Base-by-base conservation (phyloP, 306 rosid species). In the Mucuna pruriens region DNA sequence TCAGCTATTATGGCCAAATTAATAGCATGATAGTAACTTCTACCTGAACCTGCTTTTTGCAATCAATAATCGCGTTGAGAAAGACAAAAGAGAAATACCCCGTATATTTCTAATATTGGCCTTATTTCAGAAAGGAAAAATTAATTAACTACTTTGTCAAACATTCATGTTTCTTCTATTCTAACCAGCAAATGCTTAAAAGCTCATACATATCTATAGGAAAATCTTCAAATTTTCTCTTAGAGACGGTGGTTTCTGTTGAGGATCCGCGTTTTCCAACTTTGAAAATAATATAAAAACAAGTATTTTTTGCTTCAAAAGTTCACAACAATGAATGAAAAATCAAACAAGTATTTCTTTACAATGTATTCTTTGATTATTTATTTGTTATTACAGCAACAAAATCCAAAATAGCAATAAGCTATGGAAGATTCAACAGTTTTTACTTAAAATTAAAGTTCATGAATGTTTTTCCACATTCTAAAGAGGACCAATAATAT, bases 11-110 rank as follows among this genome's bases (percentile, higher is more conserved):
- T 36, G 26, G 65, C 42, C 64, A 58, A 76, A 62, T 84, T 48
- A 69, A 76, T 84, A 34, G 22, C 31, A 40, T 76, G 84, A 85
- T 12, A 17, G 83, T 51, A 75, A 90, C 85, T 63, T 71, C 4
- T 39, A 79, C 49, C 57, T 0, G 69, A 66, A 61, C 23, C 55
- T 66, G 31, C 25, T 62, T 29, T 72, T 44, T 77, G 83, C 86
- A 80, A 66, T 82, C 9, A 83, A 71, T 73, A 75, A 45, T 38
- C 61, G 48, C 15, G 26, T 13, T 9, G 36, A 83, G 9, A 29
- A 11, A 83, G 81, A 80, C 61, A 67, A 77, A 44, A 42, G 19
- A 15, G 5, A 42, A n/a, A 60, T 65, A 7, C 23, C 23, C 2
- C 1, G 22, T 45, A 33, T 7, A 49, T n/a, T n/a, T n/a, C 29